Percentiles rank a stretch among this genome's conserved stretches.
Evolutionary conservation across 257 asterid genomes (phyloP).

Genomic region (Penstemon barbatus): DNA sequence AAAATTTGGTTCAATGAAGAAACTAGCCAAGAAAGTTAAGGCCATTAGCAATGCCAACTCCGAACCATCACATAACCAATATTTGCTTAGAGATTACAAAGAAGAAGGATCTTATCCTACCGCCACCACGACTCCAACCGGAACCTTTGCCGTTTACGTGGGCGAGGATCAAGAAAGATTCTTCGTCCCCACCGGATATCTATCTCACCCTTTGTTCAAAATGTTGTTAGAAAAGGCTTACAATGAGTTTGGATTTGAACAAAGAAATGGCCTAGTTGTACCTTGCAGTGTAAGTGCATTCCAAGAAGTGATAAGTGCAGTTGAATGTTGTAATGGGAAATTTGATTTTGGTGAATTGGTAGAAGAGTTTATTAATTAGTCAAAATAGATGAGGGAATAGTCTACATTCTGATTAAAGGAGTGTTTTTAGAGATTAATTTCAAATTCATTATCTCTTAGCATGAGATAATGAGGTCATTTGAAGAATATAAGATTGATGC

Average conservation of each 20-base stretch:
- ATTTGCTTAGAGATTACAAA: conserved; percentile 35
- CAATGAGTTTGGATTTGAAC: conserved; percentile 65
- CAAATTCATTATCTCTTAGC: too few relatives aligned
- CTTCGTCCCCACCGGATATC: conserved; percentile 66
- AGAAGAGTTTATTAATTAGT: conserved; percentile 46
- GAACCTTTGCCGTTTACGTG: conserved; percentile 64
- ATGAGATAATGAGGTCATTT: too few relatives aligned
- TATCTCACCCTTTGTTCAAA: conserved; percentile 81
- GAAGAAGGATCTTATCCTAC: conserved; percentile 33
- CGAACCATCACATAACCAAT: conserved; percentile 34
- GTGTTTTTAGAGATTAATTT: too few relatives aligned
- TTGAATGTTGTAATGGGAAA: conserved; percentile 58
- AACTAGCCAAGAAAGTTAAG: conserved; percentile 58
- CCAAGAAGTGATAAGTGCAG: conserved; percentile 64
- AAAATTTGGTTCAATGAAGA: conserved; percentile 68
- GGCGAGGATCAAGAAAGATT: conserved; percentile 72
- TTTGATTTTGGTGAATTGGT: conserved; percentile 70
- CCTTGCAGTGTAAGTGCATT: conserved; percentile 76
- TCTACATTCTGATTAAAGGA: too few relatives aligned
- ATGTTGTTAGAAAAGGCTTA: conserved; percentile 77
- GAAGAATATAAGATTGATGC: too few relatives aligned
- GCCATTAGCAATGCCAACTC: conserved; percentile 18
- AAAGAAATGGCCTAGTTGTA: conserved; percentile 56
- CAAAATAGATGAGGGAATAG: too few relatives aligned
- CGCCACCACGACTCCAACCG: conserved; percentile 44